These are phyloP conservation scores for Oldenlandia corymbosa DNA, from an alignment of 257 asterid genomes.

Conservation along the genomic window DNA sequence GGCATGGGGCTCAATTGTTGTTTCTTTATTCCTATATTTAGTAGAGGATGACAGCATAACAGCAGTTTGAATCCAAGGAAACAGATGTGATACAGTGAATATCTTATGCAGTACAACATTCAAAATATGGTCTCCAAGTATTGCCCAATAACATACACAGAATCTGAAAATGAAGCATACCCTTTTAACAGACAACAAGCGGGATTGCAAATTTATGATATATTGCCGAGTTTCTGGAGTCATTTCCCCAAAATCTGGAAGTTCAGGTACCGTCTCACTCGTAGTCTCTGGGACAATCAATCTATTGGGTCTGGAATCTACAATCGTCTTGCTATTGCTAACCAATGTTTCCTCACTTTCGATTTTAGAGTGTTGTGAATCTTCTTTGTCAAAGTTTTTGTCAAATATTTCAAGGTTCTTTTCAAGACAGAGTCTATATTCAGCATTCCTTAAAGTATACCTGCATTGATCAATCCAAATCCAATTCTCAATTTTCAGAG, in stretches of 20 bases:
- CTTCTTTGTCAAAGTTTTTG: slow-evolving; percentile 38
- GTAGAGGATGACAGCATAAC: background rate
- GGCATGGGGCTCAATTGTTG: background rate
- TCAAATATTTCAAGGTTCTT: slow-evolving; percentile 68
- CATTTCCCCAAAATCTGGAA: slow-evolving; percentile 69
- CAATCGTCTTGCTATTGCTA: slow-evolving; percentile 20
- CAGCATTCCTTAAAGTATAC: slow-evolving; percentile 90
- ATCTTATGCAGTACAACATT: background rate
- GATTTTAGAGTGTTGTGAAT: slow-evolving; percentile 28
- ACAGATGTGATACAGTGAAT: background rate
- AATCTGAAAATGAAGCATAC: slow-evolving; percentile 23
- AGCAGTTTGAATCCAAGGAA: background rate
- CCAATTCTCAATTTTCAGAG: slow-evolving; percentile 1
- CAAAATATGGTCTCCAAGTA: background rate
- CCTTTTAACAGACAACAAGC: slow-evolving; percentile 63
- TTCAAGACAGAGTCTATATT: slow-evolving; percentile 87
- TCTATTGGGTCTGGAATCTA: slow-evolving; percentile 28
- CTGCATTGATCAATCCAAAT: slow-evolving; percentile 26
- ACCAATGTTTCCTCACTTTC: slow-evolving; percentile 31
- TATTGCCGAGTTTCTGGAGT: slow-evolving; percentile 72
- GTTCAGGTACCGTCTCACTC: slow-evolving; percentile 31
- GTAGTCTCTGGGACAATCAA: slow-evolving; percentile 35
- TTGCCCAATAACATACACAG: background rate
- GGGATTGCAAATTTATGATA: slow-evolving; percentile 54
- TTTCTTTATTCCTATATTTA: background rate